phyloP scores from a whole-genome alignment of 148 eudicot species.

The Agrostemma githago region DNA sequence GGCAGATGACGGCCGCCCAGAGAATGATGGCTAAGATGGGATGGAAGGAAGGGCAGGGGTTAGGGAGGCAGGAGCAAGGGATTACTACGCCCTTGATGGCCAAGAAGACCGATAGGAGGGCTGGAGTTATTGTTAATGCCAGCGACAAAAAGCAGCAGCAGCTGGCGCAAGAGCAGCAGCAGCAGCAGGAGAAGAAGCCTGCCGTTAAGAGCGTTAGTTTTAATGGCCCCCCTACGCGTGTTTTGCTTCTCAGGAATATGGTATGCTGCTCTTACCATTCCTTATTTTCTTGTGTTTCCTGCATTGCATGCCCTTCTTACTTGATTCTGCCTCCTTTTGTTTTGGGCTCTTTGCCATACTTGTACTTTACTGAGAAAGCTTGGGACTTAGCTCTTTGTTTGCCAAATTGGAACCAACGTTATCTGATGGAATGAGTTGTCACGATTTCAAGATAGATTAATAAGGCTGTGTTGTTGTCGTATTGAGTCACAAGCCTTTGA shows the following conservation, averaged over 20 bases:
- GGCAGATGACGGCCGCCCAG: slow-evolving; percentile 95
- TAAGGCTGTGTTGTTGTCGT: no score
- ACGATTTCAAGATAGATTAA: no score
- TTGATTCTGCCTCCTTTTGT: not conserved
- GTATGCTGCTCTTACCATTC: slow-evolving; percentile 30
- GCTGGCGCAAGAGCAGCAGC: slow-evolving; percentile 13
- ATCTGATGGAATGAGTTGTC: no score
- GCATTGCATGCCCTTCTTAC: not conserved
- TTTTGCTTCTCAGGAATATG: slow-evolving; percentile 83
- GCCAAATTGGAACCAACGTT: no score
- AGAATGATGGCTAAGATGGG: slow-evolving; percentile 99
- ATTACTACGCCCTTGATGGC: slow-evolving; percentile 91
- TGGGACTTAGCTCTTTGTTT: not conserved
- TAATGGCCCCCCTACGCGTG: slow-evolving; percentile 74
- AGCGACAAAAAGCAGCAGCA: slow-evolving; percentile 41
- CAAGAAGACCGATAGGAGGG: slow-evolving; percentile 81
- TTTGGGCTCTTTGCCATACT: not conserved
- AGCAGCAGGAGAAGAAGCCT: slow-evolving; percentile 44
- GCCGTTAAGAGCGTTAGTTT: slow-evolving; percentile 76
- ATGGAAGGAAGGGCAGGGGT: slow-evolving; percentile 92
- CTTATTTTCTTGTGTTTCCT: not conserved
- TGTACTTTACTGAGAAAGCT: not conserved
- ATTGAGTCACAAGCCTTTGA: no score
- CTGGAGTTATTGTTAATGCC: slow-evolving; percentile 88
- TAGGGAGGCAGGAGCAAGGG: slow-evolving; percentile 93